Evolutionary conservation across 345 rosid species (phyloP).

Genomic region (Dovyalis caffra): DNA sequence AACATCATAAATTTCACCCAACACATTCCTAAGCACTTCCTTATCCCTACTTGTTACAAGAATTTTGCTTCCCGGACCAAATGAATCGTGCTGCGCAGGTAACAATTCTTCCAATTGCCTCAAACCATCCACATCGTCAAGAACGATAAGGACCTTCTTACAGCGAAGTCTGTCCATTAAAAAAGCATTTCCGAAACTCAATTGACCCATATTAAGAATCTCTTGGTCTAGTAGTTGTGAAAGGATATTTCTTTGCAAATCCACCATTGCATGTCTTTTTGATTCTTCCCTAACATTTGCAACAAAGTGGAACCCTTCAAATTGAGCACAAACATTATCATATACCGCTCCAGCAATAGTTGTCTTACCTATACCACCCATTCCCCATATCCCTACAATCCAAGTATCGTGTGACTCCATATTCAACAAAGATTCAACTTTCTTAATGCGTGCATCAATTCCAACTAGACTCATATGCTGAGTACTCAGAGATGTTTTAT

Average conservation of each 20-base stretch:
- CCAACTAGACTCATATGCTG: conserved; percentile 3
- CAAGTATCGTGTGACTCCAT: too few species aligned
- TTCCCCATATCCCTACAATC: too few species aligned
- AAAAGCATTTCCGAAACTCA: not conserved
- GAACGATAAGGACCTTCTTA: conserved; percentile 8
- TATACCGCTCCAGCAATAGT: conserved; percentile 20
- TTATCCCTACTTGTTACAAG: too few species aligned
- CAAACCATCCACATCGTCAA: conserved; percentile 5
- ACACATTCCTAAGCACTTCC: too few species aligned
- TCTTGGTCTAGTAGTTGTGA: too few species aligned
- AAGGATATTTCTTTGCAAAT: too few species aligned
- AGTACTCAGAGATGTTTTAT: not conserved
- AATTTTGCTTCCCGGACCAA: too few species aligned
- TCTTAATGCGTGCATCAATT: not conserved
- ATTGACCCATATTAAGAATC: not conserved
- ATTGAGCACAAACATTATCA: not conserved
- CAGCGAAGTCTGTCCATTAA: not conserved
- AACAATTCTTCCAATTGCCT: not conserved
- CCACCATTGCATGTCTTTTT: not conserved
- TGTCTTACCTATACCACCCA: too few species aligned
- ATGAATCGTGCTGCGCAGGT: not conserved
- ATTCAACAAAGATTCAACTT: too few species aligned
- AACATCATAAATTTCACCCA: too few species aligned
- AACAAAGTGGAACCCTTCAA: conserved; percentile 18
- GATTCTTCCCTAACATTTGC: not conserved